phyloP scores from a whole-genome alignment of 2,329 filamentous ascomycete genomes.

The Pseudogymnoascus destructans region DNA sequence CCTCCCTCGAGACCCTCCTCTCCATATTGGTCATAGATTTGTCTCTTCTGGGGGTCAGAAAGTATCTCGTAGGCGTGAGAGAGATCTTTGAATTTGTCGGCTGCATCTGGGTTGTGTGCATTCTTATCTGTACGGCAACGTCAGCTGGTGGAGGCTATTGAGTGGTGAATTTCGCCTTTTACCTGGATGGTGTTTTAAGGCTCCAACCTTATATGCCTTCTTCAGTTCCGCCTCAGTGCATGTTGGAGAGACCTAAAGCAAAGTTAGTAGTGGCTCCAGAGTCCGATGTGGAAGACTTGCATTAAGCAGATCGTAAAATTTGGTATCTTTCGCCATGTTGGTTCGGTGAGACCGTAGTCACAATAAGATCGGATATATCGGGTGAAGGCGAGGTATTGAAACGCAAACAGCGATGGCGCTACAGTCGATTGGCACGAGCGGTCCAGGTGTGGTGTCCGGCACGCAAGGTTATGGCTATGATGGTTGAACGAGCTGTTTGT shows the following conservation, averaged over 20 bases:
- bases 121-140: conserved; percentile 65
- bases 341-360: not conserved
- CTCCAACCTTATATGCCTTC: conserved; percentile 75
- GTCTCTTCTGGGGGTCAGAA: conserved; percentile 81
- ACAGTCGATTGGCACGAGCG: not conserved
- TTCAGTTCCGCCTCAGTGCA: conserved; percentile 80
- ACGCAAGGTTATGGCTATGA: conserved; percentile 3
- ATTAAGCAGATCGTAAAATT: conserved; percentile 66
- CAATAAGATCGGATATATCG: not conserved
- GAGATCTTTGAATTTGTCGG: conserved; percentile 97
- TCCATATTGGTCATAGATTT: conserved; percentile 92
- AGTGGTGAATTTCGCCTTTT: conserved; percentile 26
- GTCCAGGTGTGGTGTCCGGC: not conserved
- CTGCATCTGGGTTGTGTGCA: conserved; percentile 78
- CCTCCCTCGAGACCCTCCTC: conserved; percentile 92
- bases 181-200: conserved; percentile 77
- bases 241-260: conserved; percentile 55
- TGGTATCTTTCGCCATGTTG: conserved; percentile 67
- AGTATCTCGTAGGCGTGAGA: conserved; percentile 93
- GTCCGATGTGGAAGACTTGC: conserved; percentile 36
- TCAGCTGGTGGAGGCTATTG: conserved; percentile 14
- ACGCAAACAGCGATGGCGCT: not conserved
- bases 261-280: conserved; percentile 20
- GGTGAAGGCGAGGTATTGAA: not conserved
- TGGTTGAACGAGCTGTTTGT: not conserved